Conservation (phyloP, 345 rosid species). For the Leavenworthia alabamica region DNA sequence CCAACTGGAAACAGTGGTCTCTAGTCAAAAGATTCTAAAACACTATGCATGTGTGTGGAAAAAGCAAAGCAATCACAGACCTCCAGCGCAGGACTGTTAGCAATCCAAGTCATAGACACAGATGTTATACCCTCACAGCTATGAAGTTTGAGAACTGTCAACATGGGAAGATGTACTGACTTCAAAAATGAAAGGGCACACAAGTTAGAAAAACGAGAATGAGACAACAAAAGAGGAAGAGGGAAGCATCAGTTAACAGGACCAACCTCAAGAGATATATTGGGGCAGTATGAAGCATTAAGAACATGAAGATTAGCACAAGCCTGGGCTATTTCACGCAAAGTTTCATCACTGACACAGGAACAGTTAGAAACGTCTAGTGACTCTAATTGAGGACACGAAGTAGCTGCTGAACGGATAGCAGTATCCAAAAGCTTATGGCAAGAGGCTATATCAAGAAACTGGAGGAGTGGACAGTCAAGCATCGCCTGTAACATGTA, state of each 20-base stretch:
- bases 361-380: conserved; percentile 92
- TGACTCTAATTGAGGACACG: conserved; percentile 77
- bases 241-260: conserved; percentile 1
- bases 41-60: neutral
- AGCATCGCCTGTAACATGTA: conserved; percentile 82
- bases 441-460: conserved; percentile 85
- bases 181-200: conserved; percentile 35
- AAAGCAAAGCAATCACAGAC: conserved; percentile 33
- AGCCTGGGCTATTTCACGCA: conserved; percentile 67
- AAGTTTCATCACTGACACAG: conserved; percentile 89
- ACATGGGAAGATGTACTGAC: conserved; percentile 83
- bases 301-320: conserved; percentile 72
- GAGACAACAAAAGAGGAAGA: neutral
- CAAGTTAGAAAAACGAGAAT: conserved; percentile 21
- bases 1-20: neutral
- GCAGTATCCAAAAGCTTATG: conserved; percentile 97
- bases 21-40: conserved; percentile 5
- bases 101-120: conserved; percentile 91
- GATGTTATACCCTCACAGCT: conserved; percentile 96
- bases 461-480: conserved; percentile 65
- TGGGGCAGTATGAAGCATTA: conserved; percentile 95
- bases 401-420: conserved; percentile 76
- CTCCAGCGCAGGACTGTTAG: conserved; percentile 68
- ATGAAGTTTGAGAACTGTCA: conserved; percentile 87
- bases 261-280: conserved; percentile 90